Evolutionary conservation across 192 early-diverging fungal species (phyloP).

Genomic region (Linnemannia elongata): DNA sequence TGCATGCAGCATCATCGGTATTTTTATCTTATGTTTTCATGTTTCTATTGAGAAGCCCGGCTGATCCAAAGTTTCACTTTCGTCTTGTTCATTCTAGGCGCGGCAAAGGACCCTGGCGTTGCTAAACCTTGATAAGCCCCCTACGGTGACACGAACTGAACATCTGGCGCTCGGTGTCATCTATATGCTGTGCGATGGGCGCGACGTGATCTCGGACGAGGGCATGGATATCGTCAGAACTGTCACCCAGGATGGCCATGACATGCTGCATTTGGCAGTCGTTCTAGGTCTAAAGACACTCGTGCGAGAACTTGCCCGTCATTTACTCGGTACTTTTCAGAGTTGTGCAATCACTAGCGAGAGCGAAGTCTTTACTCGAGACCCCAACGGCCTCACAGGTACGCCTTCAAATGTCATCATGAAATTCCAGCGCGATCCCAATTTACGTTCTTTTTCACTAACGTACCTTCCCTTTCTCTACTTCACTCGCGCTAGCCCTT

Average conservation of each 20-base stretch:
- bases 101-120: slow-evolving; percentile 29
- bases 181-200: slow-evolving; percentile 44
- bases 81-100: background rate
- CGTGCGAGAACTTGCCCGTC: slow-evolving; percentile 41
- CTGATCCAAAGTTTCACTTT: background rate
- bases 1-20: background rate
- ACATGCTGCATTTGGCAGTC: slow-evolving; percentile 40
- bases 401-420: background rate
- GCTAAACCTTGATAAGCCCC: slow-evolving; percentile 31
- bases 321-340: slow-evolving; percentile 19
- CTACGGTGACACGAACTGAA: slow-evolving; percentile 34
- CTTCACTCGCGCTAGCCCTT: slow-evolving; percentile 3
- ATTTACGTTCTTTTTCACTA: background rate
- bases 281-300: slow-evolving; percentile 36
- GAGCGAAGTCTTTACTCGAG: slow-evolving; percentile 14
- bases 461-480: background rate
- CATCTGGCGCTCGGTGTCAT: slow-evolving; percentile 49
- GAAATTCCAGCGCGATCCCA: no score
- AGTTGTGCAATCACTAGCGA: background rate
- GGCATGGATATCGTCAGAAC: slow-evolving; percentile 17
- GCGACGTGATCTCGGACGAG: slow-evolving; percentile 14
- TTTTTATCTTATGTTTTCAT: background rate
- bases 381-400: slow-evolving; percentile 38
- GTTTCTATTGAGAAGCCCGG: background rate
- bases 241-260: slow-evolving; percentile 26